Percentiles rank a stretch among this genome's conserved stretches.
These are phyloP conservation scores for Pythium vanterpoolii DNA, from an alignment of 352 stramenopile species.

Conservation along the genomic window DNA sequence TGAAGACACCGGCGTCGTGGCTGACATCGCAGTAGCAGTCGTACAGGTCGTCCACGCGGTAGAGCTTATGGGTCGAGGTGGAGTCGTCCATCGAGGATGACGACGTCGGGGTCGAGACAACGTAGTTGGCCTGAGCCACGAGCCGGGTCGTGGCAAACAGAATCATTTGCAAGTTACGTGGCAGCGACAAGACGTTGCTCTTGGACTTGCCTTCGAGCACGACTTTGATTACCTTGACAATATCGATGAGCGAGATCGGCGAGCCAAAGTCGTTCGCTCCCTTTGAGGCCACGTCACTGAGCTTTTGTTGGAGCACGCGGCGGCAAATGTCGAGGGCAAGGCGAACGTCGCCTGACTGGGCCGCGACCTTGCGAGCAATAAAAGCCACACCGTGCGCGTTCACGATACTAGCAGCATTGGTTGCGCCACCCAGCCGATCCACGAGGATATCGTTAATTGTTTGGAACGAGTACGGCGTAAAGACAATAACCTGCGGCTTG, in stretches of 20 bases:
- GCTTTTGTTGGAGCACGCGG: slow-evolving; percentile 60
- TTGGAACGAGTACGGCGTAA: slow-evolving; percentile 75
- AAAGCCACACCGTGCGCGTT: slow-evolving; percentile 73
- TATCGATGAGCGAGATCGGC: slow-evolving; percentile 66
- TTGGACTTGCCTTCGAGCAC: slow-evolving; percentile 64
- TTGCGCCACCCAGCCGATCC: slow-evolving; percentile 55
- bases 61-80: slow-evolving; percentile 27
- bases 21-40: slow-evolving; percentile 66
- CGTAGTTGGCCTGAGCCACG: slow-evolving; percentile 14
- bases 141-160: slow-evolving; percentile 63
- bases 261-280: slow-evolving; percentile 3
- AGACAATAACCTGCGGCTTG: slow-evolving; percentile 66
- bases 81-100: background rate
- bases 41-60: slow-evolving; percentile 61
- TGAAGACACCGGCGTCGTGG: slow-evolving; percentile 61
- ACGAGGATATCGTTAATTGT: slow-evolving; percentile 77
- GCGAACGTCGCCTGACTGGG: slow-evolving; percentile 71
- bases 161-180: slow-evolving; percentile 81
- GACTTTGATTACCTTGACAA: slow-evolving; percentile 69
- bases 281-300: slow-evolving; percentile 22
- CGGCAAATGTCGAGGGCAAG: slow-evolving; percentile 72
- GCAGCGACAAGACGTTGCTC: slow-evolving; percentile 52
- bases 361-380: slow-evolving; percentile 77
- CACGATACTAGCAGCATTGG: slow-evolving; percentile 42
- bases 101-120: background rate